Conservation (phyloP, 306 rosid species). For the Cajanus cajan region DNA sequence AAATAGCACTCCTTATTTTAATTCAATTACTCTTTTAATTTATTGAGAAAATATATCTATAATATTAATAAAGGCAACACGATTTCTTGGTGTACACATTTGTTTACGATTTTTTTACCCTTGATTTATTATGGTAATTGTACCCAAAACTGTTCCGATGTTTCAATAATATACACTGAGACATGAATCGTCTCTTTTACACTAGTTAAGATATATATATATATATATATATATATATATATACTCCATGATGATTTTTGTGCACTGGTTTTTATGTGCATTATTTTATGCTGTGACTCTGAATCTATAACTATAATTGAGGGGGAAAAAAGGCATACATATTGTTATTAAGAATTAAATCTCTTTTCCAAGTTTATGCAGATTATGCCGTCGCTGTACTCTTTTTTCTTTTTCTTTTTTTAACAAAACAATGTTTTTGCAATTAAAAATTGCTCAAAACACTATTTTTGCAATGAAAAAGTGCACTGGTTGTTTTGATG, state of each 20-base stretch:
- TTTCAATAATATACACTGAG: no score
- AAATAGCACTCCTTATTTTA: background rate
- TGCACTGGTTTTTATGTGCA: background rate
- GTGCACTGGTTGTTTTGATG: background rate
- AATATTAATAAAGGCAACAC: no score
- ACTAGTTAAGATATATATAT: background rate
- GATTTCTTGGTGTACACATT: no score
- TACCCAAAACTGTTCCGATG: no score
- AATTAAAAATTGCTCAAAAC: background rate
- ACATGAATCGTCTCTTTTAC: no score
- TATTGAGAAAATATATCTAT: slow-evolving; percentile 12
- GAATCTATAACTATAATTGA: background rate
- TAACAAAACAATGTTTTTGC: background rate
- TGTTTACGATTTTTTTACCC: no score
- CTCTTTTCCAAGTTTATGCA: background rate
- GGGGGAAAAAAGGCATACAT: background rate
- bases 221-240: no score
- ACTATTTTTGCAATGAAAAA: background rate
- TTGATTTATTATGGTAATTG: no score
- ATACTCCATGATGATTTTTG: background rate
- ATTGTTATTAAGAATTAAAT: background rate
- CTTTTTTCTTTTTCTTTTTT: background rate
- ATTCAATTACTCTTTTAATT: background rate
- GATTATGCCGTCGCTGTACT: background rate
- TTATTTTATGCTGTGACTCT: background rate